Conservation (phyloP, 306 rosid species). For the Lathyrus oleraceus region DNA sequence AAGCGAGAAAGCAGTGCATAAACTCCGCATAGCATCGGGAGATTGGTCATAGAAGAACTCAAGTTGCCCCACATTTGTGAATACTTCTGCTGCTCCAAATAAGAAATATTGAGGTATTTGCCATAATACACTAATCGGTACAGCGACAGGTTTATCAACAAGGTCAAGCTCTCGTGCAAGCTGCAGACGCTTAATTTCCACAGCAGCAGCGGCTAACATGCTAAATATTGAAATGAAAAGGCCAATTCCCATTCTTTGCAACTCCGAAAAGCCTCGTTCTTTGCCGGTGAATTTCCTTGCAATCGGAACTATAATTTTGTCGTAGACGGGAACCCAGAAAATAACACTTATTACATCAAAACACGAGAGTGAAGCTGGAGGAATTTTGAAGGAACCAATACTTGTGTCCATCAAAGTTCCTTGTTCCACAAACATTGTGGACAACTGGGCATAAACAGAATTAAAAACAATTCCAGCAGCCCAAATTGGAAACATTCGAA, state of each 20-base stretch:
- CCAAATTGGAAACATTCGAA: slow-evolving; percentile 89
- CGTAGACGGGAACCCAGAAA: slow-evolving; percentile 84
- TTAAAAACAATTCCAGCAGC: slow-evolving; percentile 74
- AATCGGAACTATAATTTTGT: slow-evolving; percentile 66
- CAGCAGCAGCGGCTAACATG: slow-evolving; percentile 19
- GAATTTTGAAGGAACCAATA: slow-evolving; percentile 58
- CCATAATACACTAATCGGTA: slow-evolving; percentile 74
- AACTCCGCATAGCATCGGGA: slow-evolving; percentile 78
- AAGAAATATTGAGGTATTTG: slow-evolving; percentile 88
- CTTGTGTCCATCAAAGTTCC: slow-evolving; percentile 73
- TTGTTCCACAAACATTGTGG: slow-evolving; percentile 90
- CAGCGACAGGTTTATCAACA: slow-evolving; percentile 56
- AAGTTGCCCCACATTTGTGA: slow-evolving; percentile 69
- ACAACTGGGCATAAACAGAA: slow-evolving; percentile 92
- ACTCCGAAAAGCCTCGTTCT: slow-evolving; percentile 68
- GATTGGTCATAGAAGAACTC: slow-evolving; percentile 94
- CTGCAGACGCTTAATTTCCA: slow-evolving; percentile 64
- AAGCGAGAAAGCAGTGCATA: slow-evolving; percentile 67
- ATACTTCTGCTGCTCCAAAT: slow-evolving; percentile 86
- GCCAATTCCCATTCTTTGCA: slow-evolving; percentile 81
- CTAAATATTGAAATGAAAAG: slow-evolving; percentile 54
- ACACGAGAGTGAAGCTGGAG: slow-evolving; percentile 70
- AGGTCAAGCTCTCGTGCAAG: slow-evolving; percentile 68
- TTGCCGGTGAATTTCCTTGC: slow-evolving; percentile 71
- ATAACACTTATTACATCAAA: slow-evolving; percentile 72